Percentiles rank a stretch among this genome's conserved stretches.
phyloP scores from a whole-genome alignment of 2,329 filamentous ascomycete genomes.

The Teratosphaeria viscida region DNA sequence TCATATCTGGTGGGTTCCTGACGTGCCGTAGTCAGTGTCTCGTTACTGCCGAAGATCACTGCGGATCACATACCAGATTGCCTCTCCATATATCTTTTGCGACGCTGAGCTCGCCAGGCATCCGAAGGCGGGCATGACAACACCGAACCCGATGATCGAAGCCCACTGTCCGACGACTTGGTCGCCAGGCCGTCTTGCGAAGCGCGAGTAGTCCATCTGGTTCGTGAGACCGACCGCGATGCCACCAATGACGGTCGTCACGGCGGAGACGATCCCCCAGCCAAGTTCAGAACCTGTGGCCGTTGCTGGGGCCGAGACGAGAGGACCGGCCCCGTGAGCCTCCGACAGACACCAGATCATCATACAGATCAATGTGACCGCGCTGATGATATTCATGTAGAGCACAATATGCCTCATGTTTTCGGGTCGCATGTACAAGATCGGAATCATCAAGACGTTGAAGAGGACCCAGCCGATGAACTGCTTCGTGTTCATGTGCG shows the following conservation, averaged over 20 bases:
- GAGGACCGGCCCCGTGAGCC: conserved; percentile 41
- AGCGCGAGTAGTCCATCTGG: conserved; percentile 28
- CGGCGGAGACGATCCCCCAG: conserved; percentile 30
- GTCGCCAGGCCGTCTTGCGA: conserved; percentile 27
- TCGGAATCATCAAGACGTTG: conserved; percentile 35
- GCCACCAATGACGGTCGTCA: conserved; percentile 33
- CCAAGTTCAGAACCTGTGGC: conserved; percentile 29
- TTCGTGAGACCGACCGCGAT: conserved; percentile 38
- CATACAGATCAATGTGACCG: conserved; percentile 37
- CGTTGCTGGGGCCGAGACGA: conserved; percentile 18
- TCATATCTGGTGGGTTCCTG: conserved; percentile 6
- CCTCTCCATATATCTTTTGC: conserved; percentile 41
- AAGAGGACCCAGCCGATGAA: conserved; percentile 37
- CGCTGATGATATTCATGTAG: conserved; percentile 35
- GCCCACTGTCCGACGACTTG: conserved; percentile 37
- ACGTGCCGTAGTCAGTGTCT: neutral
- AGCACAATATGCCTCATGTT: conserved; percentile 26
- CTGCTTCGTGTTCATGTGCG: conserved; percentile 37
- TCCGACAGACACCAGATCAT: conserved; percentile 51
- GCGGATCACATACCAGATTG: conserved; percentile 28
- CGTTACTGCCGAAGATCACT: neutral
- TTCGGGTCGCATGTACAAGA: conserved; percentile 36
- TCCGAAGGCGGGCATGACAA: conserved; percentile 42
- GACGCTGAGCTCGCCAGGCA: conserved; percentile 49
- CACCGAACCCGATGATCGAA: conserved; percentile 40